Conservation (phyloP, 108 stramenopile species). For the Nitzschia putrida region DNA sequence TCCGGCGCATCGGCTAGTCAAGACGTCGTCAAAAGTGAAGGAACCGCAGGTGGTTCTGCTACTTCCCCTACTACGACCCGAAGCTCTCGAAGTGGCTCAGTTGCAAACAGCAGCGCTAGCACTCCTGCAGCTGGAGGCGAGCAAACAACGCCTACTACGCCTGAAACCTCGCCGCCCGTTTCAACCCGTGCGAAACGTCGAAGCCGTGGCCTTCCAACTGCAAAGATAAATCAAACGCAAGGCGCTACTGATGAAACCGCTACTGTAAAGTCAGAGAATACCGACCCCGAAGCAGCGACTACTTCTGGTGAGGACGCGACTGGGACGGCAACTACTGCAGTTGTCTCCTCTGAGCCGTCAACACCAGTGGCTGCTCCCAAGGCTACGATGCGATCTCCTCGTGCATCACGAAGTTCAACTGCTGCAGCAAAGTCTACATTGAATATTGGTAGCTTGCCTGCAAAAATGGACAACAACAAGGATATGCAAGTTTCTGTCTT, state of each 20-base stretch:
- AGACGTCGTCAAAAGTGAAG: too few species aligned
- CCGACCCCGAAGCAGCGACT: not conserved
- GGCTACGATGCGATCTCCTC: not conserved
- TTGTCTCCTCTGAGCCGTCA: not conserved
- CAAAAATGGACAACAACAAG: not conserved
- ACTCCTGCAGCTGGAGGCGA: too few species aligned
- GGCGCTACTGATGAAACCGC: not conserved
- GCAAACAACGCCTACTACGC: not conserved
- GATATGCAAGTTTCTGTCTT: not conserved
- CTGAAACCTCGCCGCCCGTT: constrained; percentile 16
- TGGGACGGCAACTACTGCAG: not conserved
- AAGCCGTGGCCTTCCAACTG: constrained; percentile 50
- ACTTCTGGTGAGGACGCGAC: not conserved
- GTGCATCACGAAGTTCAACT: constrained; percentile 2
- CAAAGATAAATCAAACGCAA: not conserved
- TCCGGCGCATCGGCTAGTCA: too few species aligned
- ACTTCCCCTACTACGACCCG: too few species aligned
- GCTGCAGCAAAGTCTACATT: not conserved
- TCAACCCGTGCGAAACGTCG: constrained; percentile 73
- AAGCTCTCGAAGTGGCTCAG: too few species aligned
- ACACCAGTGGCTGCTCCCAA: not conserved
- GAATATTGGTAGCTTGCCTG: not conserved
- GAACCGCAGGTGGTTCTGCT: too few species aligned
- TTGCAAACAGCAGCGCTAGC: too few species aligned
- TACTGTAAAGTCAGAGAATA: not conserved